Evolutionary conservation across 805 yeast genomes (phyloP).

Genomic region (Wickerhamomyces strasburgensis): DNA sequence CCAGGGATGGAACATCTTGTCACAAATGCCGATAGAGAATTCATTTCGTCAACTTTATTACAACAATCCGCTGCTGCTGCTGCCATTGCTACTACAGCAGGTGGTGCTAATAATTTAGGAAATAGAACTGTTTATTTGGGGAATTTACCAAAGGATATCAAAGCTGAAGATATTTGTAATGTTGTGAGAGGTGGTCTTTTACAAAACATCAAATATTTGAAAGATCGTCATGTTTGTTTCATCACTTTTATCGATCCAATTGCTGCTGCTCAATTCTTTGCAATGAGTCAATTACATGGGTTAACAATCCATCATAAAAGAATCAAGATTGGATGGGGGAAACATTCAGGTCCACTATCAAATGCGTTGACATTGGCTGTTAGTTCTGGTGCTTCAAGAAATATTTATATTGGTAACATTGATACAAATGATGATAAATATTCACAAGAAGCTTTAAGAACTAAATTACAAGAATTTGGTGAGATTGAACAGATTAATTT

Average conservation of each 20-base stretch:
- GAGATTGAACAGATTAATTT: constrained; percentile 94
- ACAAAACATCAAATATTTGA: constrained; percentile 73
- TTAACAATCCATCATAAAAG: constrained; percentile 79
- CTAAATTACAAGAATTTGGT: constrained; percentile 78
- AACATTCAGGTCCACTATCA: constrained; percentile 88
- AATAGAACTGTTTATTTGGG: constrained; percentile 92
- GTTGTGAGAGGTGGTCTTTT: constrained; percentile 93
- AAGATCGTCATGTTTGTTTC: constrained; percentile 88
- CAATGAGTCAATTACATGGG: constrained; percentile 88
- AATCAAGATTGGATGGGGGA: constrained; percentile 96
- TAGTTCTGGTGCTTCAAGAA: constrained; percentile 89
- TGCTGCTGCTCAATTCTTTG: constrained; percentile 96
- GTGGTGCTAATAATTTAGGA: constrained; percentile 88
- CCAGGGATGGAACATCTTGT: constrained; percentile 83
- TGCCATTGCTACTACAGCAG: constrained; percentile 92
- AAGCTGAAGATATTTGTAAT: constrained; percentile 90
- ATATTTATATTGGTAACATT: constrained; percentile 81
- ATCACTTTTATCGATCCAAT: constrained; percentile 94
- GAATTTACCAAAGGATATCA: constrained; percentile 80
- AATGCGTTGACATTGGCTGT: constrained; percentile 86
- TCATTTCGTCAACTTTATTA: constrained; percentile 67
- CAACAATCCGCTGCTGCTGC: constrained; percentile 97
- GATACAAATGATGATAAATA: constrained; percentile 34
- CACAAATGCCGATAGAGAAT: constrained; percentile 57
- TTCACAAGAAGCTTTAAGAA: constrained; percentile 56